These are phyloP conservation scores for Hypoxylon rickii DNA, from an alignment of 495 filamentous ascomycete genomes.

Conservation along the genomic window DNA sequence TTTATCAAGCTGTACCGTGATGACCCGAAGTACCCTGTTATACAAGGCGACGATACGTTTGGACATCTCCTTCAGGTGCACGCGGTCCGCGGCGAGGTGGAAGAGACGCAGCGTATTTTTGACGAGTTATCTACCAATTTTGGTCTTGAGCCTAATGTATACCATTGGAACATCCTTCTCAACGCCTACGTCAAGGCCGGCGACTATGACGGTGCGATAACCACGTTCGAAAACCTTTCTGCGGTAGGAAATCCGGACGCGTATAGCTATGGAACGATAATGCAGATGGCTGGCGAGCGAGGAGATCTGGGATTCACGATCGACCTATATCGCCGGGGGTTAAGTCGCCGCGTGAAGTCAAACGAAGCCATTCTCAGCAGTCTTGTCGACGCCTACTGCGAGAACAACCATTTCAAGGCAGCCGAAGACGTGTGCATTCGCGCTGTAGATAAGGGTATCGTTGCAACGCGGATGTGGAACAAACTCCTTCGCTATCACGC, in stretches of 20 bases:
- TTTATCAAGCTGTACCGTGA: conserved; percentile 40
- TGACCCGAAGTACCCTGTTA: conserved; percentile 34
- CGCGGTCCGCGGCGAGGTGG: conserved; percentile 64
- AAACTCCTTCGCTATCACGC: conserved; percentile 70
- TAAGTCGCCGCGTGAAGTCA: conserved; percentile 32
- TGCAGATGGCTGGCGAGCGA: conserved; percentile 69
- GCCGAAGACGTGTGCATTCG: conserved; percentile 64
- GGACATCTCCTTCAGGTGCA: conserved; percentile 65
- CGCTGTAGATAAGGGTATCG: conserved; percentile 45
- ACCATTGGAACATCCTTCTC: conserved; percentile 78
- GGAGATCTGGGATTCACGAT: conserved; percentile 75
- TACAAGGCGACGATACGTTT: conserved; percentile 43
- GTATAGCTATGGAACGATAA: conserved; percentile 70
- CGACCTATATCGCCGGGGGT: conserved; percentile 63
- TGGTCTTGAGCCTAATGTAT: conserved; percentile 54
- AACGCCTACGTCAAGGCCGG: conserved; percentile 67
- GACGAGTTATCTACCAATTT: conserved; percentile 58
- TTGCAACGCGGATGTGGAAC: conserved; percentile 76
- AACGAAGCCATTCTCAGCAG: conserved; percentile 60
- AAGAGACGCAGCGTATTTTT: conserved; percentile 63
- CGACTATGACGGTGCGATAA: conserved; percentile 66
- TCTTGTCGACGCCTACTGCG: conserved; percentile 70
- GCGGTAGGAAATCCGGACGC: conserved; percentile 53
- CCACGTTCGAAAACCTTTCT: conserved; percentile 62
- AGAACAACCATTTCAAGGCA: conserved; percentile 59